Percentiles rank a stretch among this genome's conserved stretches.
Conservation (phyloP, 169 alveolate genomes). For the Eimeria falciformis region DNA sequence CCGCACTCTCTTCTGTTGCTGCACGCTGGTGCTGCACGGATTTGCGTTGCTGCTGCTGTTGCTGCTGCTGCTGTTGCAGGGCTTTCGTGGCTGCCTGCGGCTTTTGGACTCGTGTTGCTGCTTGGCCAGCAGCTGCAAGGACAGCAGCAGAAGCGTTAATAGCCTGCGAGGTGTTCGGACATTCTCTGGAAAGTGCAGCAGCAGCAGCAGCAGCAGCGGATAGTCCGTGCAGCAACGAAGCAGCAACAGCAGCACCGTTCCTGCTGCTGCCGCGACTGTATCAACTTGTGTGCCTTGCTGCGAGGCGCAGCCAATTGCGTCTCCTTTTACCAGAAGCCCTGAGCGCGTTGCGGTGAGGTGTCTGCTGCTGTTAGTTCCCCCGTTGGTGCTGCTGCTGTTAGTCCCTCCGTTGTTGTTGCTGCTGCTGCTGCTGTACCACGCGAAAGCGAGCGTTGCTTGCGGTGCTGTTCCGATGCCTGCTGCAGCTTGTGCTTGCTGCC, state of each 20-base stretch:
- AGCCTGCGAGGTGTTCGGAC: slow-evolving; percentile 56
- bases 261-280: slow-evolving; percentile 68
- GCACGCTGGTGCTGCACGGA: neutral
- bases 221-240: neutral
- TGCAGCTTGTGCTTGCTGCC: slow-evolving; percentile 67
- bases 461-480: neutral
- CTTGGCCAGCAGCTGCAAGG: slow-evolving; percentile 73
- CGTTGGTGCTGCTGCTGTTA: slow-evolving; percentile 13
- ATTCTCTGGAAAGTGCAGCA: slow-evolving; percentile 36
- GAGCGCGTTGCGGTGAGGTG: slow-evolving; percentile 67
- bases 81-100: slow-evolving; percentile 73
- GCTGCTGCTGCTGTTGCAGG: slow-evolving; percentile 65
- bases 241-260: slow-evolving; percentile 53
- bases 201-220: slow-evolving; percentile 70
- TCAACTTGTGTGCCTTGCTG: slow-evolving; percentile 45
- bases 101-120: slow-evolving; percentile 62
- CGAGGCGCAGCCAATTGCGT: slow-evolving; percentile 60
- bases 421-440: neutral
- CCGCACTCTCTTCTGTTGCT: neutral
- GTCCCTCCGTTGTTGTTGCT: neutral
- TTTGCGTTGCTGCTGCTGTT: neutral
- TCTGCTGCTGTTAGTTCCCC: neutral
- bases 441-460: neutral
- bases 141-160: slow-evolving; percentile 62
- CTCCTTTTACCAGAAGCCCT: slow-evolving; percentile 64